phyloP scores from a whole-genome alignment of 306 rosid species.

The Vigna hirtella region DNA sequence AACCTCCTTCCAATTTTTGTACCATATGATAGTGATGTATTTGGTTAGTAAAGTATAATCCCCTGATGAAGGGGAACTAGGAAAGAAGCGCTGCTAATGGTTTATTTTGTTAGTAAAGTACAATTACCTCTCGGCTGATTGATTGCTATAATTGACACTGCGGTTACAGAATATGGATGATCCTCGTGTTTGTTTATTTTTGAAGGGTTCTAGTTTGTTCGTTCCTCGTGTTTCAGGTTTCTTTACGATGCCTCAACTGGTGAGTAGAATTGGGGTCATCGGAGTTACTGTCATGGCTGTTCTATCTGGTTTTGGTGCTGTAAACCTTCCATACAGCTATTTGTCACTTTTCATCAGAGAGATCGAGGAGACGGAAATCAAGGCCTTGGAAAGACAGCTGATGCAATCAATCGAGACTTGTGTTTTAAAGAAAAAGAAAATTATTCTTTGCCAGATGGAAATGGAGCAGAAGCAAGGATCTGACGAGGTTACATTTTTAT shows the following conservation, averaged over 20 bases:
- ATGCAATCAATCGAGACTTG: slow-evolving; percentile 88
- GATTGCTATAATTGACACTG: neutral
- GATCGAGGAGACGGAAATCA: slow-evolving; percentile 83
- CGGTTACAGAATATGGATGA: neutral
- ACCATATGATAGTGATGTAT: neutral
- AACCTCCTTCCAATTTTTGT: neutral
- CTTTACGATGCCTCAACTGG: slow-evolving; percentile 94
- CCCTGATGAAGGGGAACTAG: too few species aligned
- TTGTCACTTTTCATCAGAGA: slow-evolving; percentile 95
- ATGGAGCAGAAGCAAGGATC: slow-evolving; percentile 77
- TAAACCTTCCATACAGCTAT: slow-evolving; percentile 91
- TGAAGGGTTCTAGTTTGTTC: too few species aligned
- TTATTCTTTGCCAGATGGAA: slow-evolving; percentile 76
- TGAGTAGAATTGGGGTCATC: slow-evolving; percentile 94
- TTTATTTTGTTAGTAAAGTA: neutral
- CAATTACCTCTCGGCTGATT: too few species aligned
- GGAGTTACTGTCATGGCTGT: slow-evolving; percentile 99
- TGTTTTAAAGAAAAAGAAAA: slow-evolving; percentile 77
- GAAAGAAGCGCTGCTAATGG: neutral
- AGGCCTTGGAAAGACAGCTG: slow-evolving; percentile 80
- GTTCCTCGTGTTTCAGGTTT: too few species aligned
- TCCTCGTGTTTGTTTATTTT: neutral
- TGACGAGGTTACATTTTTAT: slow-evolving; percentile 62
- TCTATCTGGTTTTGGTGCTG: slow-evolving; percentile 95
- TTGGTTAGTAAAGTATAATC: neutral